A percentile compares a stretch with the other conserved stretches of the same genome.
Conservation (phyloP, 2,329 filamentous ascomycete species). For the Thyridium curvatum region DNA sequence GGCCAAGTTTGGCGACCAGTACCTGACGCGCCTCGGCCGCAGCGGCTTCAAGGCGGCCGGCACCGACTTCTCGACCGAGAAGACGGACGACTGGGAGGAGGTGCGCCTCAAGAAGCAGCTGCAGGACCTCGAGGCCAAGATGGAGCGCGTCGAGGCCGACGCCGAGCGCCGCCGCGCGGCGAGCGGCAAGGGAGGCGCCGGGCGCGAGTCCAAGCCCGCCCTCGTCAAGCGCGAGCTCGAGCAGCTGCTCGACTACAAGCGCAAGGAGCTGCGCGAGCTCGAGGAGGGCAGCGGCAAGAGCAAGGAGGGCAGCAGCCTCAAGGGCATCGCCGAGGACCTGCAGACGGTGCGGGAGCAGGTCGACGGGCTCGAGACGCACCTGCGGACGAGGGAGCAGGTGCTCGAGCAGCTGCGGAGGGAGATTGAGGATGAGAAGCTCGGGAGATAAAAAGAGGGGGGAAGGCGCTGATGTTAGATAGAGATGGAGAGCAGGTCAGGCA, state of each 20-base stretch:
- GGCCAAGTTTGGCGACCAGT: constrained; percentile 95
- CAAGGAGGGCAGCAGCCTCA: constrained; percentile 65
- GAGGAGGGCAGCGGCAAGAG: constrained; percentile 65
- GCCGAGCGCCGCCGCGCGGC: constrained; percentile 56
- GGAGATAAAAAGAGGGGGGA: constrained; percentile 26
- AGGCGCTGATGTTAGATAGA: not conserved
- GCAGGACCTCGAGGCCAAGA: constrained; percentile 80
- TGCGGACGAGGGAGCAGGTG: constrained; percentile 67
- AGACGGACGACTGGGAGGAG: constrained; percentile 96
- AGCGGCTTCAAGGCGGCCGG: constrained; percentile 74
- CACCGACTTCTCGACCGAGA: constrained; percentile 78
- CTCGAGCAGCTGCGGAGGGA: constrained; percentile 72
- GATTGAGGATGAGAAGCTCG: constrained; percentile 78
- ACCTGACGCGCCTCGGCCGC: constrained; percentile 84
- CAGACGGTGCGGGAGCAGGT: constrained; percentile 90
- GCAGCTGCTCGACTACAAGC: constrained; percentile 92
- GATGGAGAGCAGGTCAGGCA: not conserved
- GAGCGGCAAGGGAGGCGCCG: constrained; percentile 42
- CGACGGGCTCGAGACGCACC: constrained; percentile 78
- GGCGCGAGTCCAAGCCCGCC: constrained; percentile 75
- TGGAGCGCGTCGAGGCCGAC: constrained; percentile 72
- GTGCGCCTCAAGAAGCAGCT: constrained; percentile 91
- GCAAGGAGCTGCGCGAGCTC: constrained; percentile 67
- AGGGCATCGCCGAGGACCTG: constrained; percentile 78
- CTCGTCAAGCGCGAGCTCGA: constrained; percentile 92